Evolutionary conservation across 805 yeast species (phyloP), one percentile per base, ranked within the genome.

Genomic region (Saturnispora kantuleensis): DNA sequence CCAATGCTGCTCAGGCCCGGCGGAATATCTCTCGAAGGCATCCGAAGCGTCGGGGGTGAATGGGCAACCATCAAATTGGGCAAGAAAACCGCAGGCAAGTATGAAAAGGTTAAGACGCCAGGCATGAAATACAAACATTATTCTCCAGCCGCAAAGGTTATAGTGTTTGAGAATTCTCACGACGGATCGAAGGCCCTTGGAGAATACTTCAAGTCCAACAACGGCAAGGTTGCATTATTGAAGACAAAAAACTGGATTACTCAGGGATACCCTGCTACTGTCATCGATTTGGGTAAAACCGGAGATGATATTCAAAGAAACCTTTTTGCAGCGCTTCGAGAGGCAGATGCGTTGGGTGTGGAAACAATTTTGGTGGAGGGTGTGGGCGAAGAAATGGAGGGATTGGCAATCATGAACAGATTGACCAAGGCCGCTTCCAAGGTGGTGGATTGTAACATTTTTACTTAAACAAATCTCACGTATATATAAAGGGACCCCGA

Each of bases 121-220:
- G 98, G 98, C 0, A 93, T 93, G 98, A 93, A 93, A 58, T 93
- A 93, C 60, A 79, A 84, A 53, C 98, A 93, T 61, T 93, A 93
- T 60, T 84, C 96, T 0, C 98, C 98, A 3, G 73, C 73, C 2
- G 96, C 97, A 0, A 77, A 74, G 47, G 97, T 93, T 3, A 66
- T 83, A 0, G 62, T 89, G 5, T 77, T 87, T 50, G 62, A 68
- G 18, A 71, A 76, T 21, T 67, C 76, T 39, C 69, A 67, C 0
- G 68, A 74, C 45, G 74, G 79, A 0, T 51, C 47, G 2, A 40
- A 47, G 1, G 70, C 66, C 1, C 52, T 76, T 12, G 36, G 46
- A n/a, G 35, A 56, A 0, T 52, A 63, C 31, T 9, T 46, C 55
- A 43, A 55, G 1, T 32, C 49, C 3, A 13, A 32, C 18, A 30